Conservation (phyloP, 805 yeast genomes). For the Zygotorulaspora florentina region DNA sequence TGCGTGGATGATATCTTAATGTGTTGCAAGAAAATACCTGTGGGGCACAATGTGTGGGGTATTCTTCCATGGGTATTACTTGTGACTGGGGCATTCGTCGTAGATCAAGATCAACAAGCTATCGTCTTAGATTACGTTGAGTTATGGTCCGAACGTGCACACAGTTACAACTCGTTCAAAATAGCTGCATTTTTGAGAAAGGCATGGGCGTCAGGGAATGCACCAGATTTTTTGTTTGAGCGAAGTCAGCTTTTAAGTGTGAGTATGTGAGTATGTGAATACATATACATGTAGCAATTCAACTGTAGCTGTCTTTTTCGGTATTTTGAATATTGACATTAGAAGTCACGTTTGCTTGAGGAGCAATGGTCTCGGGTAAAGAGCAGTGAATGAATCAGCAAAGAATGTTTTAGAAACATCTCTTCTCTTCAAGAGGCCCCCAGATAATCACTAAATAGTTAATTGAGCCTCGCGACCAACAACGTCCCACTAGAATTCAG, state of each 20-base stretch:
- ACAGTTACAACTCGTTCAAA: slow-evolving; percentile 20
- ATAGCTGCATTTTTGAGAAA: slow-evolving; percentile 17
- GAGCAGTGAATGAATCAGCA: too few relatives aligned
- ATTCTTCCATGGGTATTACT: slow-evolving; percentile 21
- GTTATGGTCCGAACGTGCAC: slow-evolving; percentile 20
- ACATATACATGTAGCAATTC: slow-evolving; percentile 20
- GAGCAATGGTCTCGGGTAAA: too few relatives aligned
- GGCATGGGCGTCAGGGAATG: slow-evolving; percentile 19
- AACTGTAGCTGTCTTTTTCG: slow-evolving; percentile 42
- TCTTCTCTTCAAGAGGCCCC: too few relatives aligned
- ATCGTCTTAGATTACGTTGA: slow-evolving; percentile 13
- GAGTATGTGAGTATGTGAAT: slow-evolving; percentile 10
- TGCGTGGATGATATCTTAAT: slow-evolving; percentile 14
- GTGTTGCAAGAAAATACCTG: slow-evolving; percentile 18
- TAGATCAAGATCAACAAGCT: slow-evolving; percentile 12
- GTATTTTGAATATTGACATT: too few relatives aligned
- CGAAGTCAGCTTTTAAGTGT: slow-evolving; percentile 17
- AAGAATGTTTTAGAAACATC: too few relatives aligned
- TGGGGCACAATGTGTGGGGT: slow-evolving; percentile 18
- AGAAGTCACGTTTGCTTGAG: too few relatives aligned
- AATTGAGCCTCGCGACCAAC: too few relatives aligned
- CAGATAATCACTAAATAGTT: too few relatives aligned
- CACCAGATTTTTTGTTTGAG: slow-evolving; percentile 15
- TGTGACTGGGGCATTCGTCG: slow-evolving; percentile 17
- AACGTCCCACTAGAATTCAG: too few relatives aligned